These are phyloP conservation scores for Boletus reticuloceps DNA, from an alignment of 768 basidiomycete genomes.

Conservation along the genomic window DNA sequence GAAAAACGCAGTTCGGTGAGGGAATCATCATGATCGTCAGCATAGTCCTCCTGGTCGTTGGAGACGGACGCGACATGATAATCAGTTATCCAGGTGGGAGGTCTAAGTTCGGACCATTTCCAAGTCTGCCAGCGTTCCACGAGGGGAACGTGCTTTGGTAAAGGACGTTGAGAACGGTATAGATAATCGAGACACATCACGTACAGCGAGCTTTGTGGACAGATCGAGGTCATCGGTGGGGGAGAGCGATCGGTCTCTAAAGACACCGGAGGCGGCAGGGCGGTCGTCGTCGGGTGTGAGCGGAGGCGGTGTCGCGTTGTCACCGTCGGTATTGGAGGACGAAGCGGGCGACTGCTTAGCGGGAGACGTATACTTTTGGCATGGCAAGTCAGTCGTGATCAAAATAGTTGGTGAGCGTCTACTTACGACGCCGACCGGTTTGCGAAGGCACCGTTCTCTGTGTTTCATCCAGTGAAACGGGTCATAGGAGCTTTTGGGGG, in stretches of 20 bases:
- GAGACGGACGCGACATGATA: not conserved
- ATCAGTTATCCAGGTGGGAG: constrained; percentile 25
- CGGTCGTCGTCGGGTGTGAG: constrained; percentile 37
- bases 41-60: constrained; percentile 23
- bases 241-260: constrained; percentile 25
- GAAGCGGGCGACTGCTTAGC: constrained; percentile 24
- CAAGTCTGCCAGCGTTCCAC: constrained; percentile 33
- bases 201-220: constrained; percentile 19
- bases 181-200: constrained; percentile 25
- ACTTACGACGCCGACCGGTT: constrained; percentile 29
- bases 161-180: constrained; percentile 23
- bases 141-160: constrained; percentile 21
- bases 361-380: constrained; percentile 17
- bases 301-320: constrained; percentile 34
- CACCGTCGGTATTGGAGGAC: constrained; percentile 30
- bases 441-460: constrained; percentile 56
- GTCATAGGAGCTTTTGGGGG: constrained; percentile 64
- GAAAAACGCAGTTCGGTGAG: constrained; percentile 11
- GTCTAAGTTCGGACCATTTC: constrained; percentile 34
- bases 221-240: constrained; percentile 21
- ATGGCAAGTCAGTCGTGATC: constrained; percentile 1
- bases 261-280: constrained; percentile 14
- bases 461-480: constrained; percentile 68
- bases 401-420: not conserved
- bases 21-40: constrained; percentile 25